Evolutionary conservation across 257 asterid genomes (phyloP), one percentile per base, ranked within the genome.

Genomic region (Solanum chilense): DNA sequence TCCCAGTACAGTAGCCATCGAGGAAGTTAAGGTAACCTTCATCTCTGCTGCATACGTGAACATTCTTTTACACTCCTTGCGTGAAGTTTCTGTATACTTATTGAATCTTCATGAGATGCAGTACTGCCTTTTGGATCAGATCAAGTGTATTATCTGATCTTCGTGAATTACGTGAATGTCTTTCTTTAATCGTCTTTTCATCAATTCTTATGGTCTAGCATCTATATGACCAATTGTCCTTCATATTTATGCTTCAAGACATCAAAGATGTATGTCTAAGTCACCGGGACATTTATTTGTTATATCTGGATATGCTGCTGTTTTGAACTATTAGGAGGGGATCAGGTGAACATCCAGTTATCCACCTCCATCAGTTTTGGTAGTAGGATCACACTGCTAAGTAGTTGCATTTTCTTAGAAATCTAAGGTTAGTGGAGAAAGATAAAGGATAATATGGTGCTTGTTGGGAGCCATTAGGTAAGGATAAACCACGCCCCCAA

Each of bases 1-100:
- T 89, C 99, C 99, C 68, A 97, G 99, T 90, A 97, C 99, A 25
- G 95, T 97, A 87, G 99, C 99, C 90, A 94, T 97, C 21, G 99
- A 94, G 92, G 98, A 97, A 94, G 99, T 95, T 86, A 95, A 97
- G 99, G 99, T 97, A 89, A 80, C 85, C 83, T 52, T 82, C 71
- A 56, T 44, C 70, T 73, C 75, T 27, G 29, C 31, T 35, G 77
- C 89, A 68, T 45, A 27, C 8, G 8, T 84, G 86, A 25, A 73
- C 6, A 25, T 66, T 85, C 70, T 20, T 78, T 49, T 49, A 77
- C 37, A 31, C 45, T 70, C 78, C 73, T 85, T 45, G 25, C 56
- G 31, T 81, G 85, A 49, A 81, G 20, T 81, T 81, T 81, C 69
- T 81, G 44, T 49, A 81, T 29, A 10, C 84, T 78, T 78, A 29